phyloP scores from a whole-genome alignment of 176 grass and related monocot genomes.

The Juncus effusus region DNA sequence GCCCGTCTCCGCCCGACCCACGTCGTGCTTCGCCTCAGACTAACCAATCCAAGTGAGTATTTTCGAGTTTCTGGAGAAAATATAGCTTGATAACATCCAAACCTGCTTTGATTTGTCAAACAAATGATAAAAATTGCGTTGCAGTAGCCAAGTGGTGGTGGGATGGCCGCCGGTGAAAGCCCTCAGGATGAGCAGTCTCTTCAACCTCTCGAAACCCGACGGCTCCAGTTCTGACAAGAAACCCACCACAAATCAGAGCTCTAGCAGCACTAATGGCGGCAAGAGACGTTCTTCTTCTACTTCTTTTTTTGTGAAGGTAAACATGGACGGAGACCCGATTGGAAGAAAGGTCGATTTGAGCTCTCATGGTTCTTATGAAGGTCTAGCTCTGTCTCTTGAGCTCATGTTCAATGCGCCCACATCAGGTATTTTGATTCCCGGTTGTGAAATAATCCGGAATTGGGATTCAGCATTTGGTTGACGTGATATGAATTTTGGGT shows the following conservation, averaged over 20 bases:
- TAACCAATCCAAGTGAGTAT: slow-evolving; percentile 26
- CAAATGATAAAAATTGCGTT: background rate
- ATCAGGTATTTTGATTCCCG: background rate
- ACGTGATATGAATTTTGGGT: no score
- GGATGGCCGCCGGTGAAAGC: slow-evolving; percentile 46
- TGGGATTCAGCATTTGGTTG: no score
- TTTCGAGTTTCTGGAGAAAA: background rate
- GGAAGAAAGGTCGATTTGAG: slow-evolving; percentile 43
- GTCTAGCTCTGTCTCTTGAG: slow-evolving; percentile 30
- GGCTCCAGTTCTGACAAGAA: slow-evolving; percentile 17
- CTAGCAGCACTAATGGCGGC: background rate
- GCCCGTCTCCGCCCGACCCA: background rate
- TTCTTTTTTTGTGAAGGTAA: slow-evolving; percentile 38
- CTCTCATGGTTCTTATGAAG: slow-evolving; percentile 37
- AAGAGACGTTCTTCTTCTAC: background rate
- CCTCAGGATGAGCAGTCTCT: slow-evolving; percentile 46
- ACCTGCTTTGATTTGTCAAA: background rate
- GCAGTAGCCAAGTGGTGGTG: slow-evolving; percentile 36
- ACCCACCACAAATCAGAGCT: slow-evolving; percentile 1
- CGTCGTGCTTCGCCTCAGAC: slow-evolving; percentile 23
- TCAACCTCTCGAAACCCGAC: slow-evolving; percentile 36
- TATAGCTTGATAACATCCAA: background rate
- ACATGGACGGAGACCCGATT: slow-evolving; percentile 48
- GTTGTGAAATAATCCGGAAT: no score
- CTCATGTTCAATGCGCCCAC: slow-evolving; percentile 39